A percentile compares a stretch with the other conserved stretches of the same genome.
These are phyloP conservation scores for Trichophyton equinum DNA, from an alignment of 2,329 filamentous ascomycete species.

Conservation along the genomic window DNA sequence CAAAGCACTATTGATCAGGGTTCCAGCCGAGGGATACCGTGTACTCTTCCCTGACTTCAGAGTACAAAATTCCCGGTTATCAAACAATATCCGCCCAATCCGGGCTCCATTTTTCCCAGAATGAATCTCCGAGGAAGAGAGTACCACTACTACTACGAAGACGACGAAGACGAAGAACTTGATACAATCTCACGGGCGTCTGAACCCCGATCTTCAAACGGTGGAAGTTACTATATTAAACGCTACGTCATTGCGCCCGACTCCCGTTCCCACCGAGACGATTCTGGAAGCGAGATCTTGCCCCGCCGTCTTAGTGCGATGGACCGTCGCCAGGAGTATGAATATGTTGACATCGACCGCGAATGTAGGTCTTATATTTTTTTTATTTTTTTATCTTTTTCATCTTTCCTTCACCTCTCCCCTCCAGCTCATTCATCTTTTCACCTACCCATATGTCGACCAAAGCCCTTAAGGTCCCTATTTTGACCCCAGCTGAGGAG, in stretches of 20 bases:
- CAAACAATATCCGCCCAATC: background rate
- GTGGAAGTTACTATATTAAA: slow-evolving; percentile 22
- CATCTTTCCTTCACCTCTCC: slow-evolving; percentile 28
- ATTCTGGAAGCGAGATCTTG: slow-evolving; percentile 14
- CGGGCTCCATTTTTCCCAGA: background rate
- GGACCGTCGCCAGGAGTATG: slow-evolving; percentile 29
- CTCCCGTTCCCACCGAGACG: slow-evolving; percentile 23
- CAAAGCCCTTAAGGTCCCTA: background rate
- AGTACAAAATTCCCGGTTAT: background rate
- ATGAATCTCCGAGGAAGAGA: background rate
- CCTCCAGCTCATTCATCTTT: slow-evolving; percentile 34
- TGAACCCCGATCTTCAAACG: background rate
- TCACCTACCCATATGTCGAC: slow-evolving; percentile 36
- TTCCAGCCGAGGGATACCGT: background rate
- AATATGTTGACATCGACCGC: slow-evolving; percentile 24
- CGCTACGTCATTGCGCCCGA: slow-evolving; percentile 41
- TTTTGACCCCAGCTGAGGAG: background rate
- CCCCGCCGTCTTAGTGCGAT: slow-evolving; percentile 29
- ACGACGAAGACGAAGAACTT: background rate
- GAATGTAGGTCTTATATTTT: slow-evolving; percentile 27
- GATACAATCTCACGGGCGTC: background rate
- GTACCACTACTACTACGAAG: background rate
- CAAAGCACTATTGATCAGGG: background rate
- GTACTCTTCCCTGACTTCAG: background rate
- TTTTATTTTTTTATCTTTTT: slow-evolving; percentile 2